Evolutionary conservation across 805 yeast species (phyloP).

Genomic region (Grigorovia yakushimaensis): DNA sequence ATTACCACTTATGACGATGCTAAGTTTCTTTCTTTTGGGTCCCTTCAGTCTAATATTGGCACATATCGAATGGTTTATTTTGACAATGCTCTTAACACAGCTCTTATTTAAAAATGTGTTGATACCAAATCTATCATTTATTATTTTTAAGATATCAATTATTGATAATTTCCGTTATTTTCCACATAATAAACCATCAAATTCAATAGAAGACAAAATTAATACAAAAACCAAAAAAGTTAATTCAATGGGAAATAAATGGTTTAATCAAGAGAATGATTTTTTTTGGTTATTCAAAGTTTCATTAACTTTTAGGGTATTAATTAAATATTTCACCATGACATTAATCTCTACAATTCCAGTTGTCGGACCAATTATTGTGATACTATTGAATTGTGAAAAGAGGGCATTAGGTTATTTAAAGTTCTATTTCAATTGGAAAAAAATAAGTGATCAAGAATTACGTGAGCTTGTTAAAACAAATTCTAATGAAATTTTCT

Average conservation of each 20-base stretch:
- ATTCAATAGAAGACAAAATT: not conserved
- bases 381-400: conserved; percentile 20
- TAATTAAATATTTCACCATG: not conserved
- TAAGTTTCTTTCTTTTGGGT: conserved; percentile 20
- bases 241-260: conserved; percentile 2
- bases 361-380: conserved; percentile 26
- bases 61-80: conserved; percentile 24
- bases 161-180: conserved; percentile 24
- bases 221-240: not conserved
- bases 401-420: conserved; percentile 22
- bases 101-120: conserved; percentile 17
- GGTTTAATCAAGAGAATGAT: not conserved
- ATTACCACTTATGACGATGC: conserved; percentile 16
- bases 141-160: conserved; percentile 19
- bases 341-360: conserved; percentile 18
- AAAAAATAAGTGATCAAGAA: conserved; percentile 18
- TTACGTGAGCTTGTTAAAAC: conserved; percentile 27
- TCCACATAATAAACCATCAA: conserved; percentile 1
- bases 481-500: conserved; percentile 32
- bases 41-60: conserved; percentile 25
- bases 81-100: conserved; percentile 21
- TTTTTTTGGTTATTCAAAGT: not conserved
- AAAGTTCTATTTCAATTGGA: conserved; percentile 16
- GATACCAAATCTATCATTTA: conserved; percentile 11
- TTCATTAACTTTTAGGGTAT: not conserved